Percentiles rank a stretch among this genome's conserved stretches.
Evolutionary conservation across 768 basidiomycete genomes (phyloP).

Genomic region (Nidularia pulvinata): DNA sequence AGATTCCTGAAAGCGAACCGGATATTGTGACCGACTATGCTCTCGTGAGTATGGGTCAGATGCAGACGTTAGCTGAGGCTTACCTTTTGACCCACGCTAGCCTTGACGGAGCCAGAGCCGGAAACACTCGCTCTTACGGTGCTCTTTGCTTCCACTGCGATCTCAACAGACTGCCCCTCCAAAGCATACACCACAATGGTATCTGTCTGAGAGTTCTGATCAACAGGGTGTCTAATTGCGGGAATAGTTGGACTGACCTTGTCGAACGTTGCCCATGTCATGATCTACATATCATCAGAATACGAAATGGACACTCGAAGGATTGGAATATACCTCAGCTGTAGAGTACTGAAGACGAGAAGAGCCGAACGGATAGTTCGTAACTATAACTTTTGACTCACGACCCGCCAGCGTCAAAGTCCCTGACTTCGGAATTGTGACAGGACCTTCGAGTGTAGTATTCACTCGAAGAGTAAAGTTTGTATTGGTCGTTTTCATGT

Average conservation of each 20-base stretch:
- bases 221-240: background rate
- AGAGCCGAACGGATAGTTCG: conserved; percentile 61
- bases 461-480: conserved; percentile 38
- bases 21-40: conserved; percentile 41
- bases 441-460: conserved; percentile 43
- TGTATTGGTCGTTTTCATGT: conserved; percentile 47
- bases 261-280: conserved; percentile 40
- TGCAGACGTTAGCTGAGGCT: background rate
- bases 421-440: conserved; percentile 32
- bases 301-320: background rate
- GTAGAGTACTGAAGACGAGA: conserved; percentile 61
- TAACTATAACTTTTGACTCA: conserved; percentile 63
- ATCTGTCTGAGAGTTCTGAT: conserved; percentile 16
- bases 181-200: conserved; percentile 35
- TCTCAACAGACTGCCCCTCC: conserved; percentile 31
- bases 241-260: conserved; percentile 7
- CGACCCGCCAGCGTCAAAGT: conserved; percentile 58
- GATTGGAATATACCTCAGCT: conserved; percentile 38
- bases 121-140: conserved; percentile 5
- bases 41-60: background rate
- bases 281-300: conserved; percentile 12
- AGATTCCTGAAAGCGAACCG: conserved; percentile 30
- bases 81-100: conserved; percentile 13
- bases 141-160: conserved; percentile 8
- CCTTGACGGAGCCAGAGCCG: conserved; percentile 18